A percentile compares a stretch with the other conserved stretches of the same genome.
phyloP scores from a whole-genome alignment of 495 filamentous ascomycete species.

The Acidiella bohemica region DNA sequence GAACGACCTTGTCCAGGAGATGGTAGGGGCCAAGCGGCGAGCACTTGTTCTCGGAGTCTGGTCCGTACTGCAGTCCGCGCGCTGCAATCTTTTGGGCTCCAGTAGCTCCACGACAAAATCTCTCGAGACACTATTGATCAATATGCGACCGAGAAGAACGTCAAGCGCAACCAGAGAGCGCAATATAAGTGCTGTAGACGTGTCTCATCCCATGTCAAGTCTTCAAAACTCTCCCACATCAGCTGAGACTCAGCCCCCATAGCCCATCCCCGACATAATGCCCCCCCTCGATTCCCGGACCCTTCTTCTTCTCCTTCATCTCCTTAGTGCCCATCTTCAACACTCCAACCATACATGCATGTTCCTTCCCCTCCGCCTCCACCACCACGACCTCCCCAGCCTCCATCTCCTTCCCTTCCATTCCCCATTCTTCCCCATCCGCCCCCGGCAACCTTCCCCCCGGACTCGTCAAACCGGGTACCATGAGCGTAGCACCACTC shows the following conservation, averaged over 20 bases:
- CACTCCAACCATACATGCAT: conserved; percentile 77
- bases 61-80: too few relatives aligned
- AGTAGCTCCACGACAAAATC: too few relatives aligned
- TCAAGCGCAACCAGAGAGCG: too few relatives aligned
- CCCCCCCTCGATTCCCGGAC: conserved; percentile 77
- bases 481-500: conserved; percentile 86
- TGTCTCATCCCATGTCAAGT: too few relatives aligned
- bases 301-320: conserved; percentile 77
- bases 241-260: conserved; percentile 70
- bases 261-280: conserved; percentile 93
- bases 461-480: conserved; percentile 69
- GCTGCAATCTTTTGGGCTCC: too few relatives aligned
- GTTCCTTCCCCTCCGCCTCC: conserved; percentile 82
- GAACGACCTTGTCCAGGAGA: too few relatives aligned
- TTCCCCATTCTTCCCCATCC: conserved; percentile 31
- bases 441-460: conserved; percentile 62
- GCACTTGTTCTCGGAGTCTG: too few relatives aligned
- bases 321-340: conserved; percentile 82
- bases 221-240: conserved; percentile 10
- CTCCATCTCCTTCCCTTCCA: conserved; percentile 43
- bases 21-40: too few relatives aligned
- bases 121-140: too few relatives aligned
- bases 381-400: conserved; percentile 74
- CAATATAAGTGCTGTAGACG: too few relatives aligned
- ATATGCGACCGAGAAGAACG: too few relatives aligned